phyloP scores from a whole-genome alignment of 2,329 filamentous ascomycete species.

The Alternaria conjuncta region DNA sequence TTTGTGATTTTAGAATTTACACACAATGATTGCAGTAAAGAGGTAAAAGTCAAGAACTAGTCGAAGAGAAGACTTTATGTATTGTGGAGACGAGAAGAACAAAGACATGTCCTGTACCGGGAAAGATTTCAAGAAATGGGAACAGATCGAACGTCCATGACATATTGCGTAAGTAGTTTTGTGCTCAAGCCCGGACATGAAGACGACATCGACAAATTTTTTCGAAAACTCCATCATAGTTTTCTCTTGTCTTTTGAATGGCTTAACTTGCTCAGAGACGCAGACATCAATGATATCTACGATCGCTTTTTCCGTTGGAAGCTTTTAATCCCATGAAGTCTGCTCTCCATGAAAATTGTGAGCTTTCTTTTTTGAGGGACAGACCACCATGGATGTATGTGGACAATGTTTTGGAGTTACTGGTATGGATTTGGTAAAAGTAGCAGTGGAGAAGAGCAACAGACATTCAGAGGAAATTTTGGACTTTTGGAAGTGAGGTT shows the following conservation, averaged over 20 bases:
- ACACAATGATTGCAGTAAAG: no score
- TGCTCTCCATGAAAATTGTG: background rate
- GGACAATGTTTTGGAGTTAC: background rate
- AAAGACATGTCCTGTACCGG: background rate
- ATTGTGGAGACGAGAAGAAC: background rate
- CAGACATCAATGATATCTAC: no score
- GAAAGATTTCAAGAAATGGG: accelerated
- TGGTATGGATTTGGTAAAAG: background rate
- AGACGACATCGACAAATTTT: no score
- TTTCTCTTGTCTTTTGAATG: no score
- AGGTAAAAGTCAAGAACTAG: background rate
- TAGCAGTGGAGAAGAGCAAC: background rate
- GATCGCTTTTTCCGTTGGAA: no score
- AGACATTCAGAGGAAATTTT: background rate
- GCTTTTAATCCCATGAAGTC: background rate
- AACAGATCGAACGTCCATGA: background rate
- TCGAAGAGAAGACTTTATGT: background rate
- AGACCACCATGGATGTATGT: background rate
- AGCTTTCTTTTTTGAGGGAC: no score
- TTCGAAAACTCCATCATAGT: no score
- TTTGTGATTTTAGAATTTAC: no score
- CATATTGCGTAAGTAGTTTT: no score
- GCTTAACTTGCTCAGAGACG: no score
- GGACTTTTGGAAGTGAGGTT: no score
- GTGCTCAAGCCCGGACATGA: no score